phyloP scores from a whole-genome alignment of 257 asterid species.

The Salvia rosmarinus region DNA sequence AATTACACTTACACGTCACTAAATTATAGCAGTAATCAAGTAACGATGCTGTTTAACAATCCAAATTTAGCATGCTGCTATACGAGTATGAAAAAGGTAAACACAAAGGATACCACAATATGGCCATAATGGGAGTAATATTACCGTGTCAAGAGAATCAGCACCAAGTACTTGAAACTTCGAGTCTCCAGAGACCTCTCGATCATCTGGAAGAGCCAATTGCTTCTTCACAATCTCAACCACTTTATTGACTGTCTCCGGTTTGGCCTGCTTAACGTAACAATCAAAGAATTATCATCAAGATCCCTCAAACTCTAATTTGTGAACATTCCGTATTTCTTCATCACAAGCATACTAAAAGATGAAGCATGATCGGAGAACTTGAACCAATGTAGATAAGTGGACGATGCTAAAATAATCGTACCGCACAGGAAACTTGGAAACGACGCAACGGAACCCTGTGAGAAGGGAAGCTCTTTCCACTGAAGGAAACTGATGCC shows the following conservation, averaged over 20 bases:
- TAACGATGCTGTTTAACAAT: neutral
- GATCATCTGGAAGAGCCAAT: slow-evolving; percentile 70
- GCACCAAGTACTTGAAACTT: slow-evolving; percentile 84
- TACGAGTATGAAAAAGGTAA: neutral
- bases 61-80: neutral
- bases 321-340: neutral
- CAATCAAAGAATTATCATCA: neutral
- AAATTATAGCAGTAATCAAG: neutral
- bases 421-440: slow-evolving; percentile 67
- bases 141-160: slow-evolving; percentile 97
- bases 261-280: slow-evolving; percentile 70
- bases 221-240: slow-evolving; percentile 84
- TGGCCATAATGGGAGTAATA: neutral
- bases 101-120: neutral
- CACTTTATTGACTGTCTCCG: slow-evolving; percentile 84
- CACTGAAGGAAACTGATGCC: slow-evolving; percentile 51
- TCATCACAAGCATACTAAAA: neutral
- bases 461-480: slow-evolving; percentile 46
- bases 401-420: slow-evolving; percentile 19
- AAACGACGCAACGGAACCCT: slow-evolving; percentile 56
- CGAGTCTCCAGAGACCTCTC: slow-evolving; percentile 68
- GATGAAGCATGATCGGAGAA: neutral
- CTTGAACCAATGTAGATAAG: neutral
- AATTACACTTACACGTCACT: neutral
- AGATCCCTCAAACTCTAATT: neutral